Base-by-base conservation (phyloP, 176 grass and related monocot genomes). In the Neostapfia colusana region DNA sequence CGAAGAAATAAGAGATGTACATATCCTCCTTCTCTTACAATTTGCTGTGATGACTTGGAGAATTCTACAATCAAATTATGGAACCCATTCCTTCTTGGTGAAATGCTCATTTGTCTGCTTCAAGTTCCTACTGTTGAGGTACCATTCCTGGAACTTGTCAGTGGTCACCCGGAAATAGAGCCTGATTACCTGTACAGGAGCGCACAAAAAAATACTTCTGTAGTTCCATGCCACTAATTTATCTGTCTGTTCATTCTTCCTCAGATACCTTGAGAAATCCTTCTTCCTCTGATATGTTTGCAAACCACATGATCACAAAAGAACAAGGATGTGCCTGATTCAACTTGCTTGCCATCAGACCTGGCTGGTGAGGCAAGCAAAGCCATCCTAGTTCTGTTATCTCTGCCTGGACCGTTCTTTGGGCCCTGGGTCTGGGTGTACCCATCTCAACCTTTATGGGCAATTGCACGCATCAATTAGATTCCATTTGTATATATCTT, bases 401-500 rank as follows among this genome's bases (percentile, higher is more conserved):
- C 6, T 21, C 12, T 72, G 16, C 64, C 38, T 75, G 70, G 70
- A 75, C 53, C 45, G 9, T 79, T 88, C 20, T 68, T 84, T 71
- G 76, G 71, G 70, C 21, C 70, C 70, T 42, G 37, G 21, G 24
- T 3, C 60, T 53, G 37, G n/a, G 17, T 2, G 37, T 73, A 57
- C 79, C 80, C 39, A 58, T 75, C 49, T 58, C 66, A 61, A 21
- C 26, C 14, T 68, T 67, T 45, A 35, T 56, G 38, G 37, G 26
- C 59, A 82, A 77, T 77, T 80, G 65, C 46, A 63, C 31, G 7
- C 65, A 76, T 27, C 57, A 69, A 57, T 45, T 64, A 76, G 77
- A 77, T 82, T 77, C 73, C 20, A 39, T 77, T 40, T 82, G 73
- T 41, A 71, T 64, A 74, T 38, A 74, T 57, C 55, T 62, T 60